phyloP scores from a whole-genome alignment of 306 rosid species.

The Mimosa pudica region DNA sequence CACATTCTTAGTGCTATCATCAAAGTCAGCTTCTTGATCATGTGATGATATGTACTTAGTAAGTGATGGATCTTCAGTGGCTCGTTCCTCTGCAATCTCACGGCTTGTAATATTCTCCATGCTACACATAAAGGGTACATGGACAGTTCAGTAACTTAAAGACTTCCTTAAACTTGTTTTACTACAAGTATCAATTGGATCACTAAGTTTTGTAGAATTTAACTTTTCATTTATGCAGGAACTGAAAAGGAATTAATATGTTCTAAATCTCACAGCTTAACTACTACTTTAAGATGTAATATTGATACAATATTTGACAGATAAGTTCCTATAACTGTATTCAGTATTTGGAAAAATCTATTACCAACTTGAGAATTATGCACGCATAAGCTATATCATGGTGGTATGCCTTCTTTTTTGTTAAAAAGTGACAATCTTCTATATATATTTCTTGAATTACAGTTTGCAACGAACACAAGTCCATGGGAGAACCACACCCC shows the following conservation, averaged over 20 bases:
- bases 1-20: constrained; percentile 35
- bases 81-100: constrained; percentile 31
- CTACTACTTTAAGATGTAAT: not conserved
- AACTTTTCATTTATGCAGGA: too few species aligned
- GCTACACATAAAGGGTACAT: constrained; percentile 24
- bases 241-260: not conserved
- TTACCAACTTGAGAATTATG: not conserved
- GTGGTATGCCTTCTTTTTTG: not conserved
- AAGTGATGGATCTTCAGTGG: constrained; percentile 49
- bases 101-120: constrained; percentile 40
- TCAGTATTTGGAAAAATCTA: not conserved
- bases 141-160: not conserved
- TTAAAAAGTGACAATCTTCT: not conserved
- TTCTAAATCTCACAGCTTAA: not conserved
- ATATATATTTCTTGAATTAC: too few species aligned
- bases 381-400: not conserved
- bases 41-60: constrained; percentile 47
- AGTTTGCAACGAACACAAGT: not conserved
- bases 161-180: not conserved
- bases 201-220: not conserved
- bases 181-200: not conserved
- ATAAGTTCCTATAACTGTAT: not conserved
- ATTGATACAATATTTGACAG: not conserved
- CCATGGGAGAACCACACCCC: too few species aligned
- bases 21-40: constrained; percentile 45